phyloP scores from a whole-genome alignment of 1,284 basidiomycete species.

The Fomitopsis betulina region DNA sequence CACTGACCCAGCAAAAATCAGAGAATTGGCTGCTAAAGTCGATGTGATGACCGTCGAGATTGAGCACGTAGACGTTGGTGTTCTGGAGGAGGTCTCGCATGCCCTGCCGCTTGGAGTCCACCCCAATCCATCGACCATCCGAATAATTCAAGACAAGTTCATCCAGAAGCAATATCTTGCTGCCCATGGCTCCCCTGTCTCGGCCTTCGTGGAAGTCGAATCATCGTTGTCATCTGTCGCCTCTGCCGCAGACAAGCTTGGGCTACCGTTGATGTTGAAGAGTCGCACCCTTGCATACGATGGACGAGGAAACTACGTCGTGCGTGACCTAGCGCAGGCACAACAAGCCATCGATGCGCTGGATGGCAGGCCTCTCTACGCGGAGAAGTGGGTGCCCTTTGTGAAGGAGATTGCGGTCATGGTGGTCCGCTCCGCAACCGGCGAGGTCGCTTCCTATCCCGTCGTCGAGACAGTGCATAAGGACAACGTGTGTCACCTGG shows the following conservation, averaged over 20 bases:
- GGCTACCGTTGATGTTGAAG: conserved; percentile 95
- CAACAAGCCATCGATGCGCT: conserved; percentile 65
- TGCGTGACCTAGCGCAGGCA: conserved; percentile 55
- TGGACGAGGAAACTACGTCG: conserved; percentile 88
- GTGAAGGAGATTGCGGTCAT: conserved; percentile 93
- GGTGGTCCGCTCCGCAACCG: conserved; percentile 82
- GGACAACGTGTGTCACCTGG: conserved; percentile 91
- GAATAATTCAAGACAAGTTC: conserved; percentile 94
- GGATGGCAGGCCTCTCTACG: conserved; percentile 74
- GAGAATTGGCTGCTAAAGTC: conserved; percentile 74
- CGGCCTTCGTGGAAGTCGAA: conserved; percentile 66
- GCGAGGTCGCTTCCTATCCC: conserved; percentile 83
- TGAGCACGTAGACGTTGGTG: conserved; percentile 88
- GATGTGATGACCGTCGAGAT: conserved; percentile 96
- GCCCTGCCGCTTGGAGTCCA: conserved; percentile 65
- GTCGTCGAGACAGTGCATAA: conserved; percentile 96
- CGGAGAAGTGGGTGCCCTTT: conserved; percentile 93
- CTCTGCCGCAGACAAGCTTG: conserved; percentile 52
- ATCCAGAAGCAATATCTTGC: conserved; percentile 81
- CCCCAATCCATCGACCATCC: conserved; percentile 82
- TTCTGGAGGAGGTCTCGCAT: conserved; percentile 66
- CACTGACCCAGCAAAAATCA: conserved; percentile 77
- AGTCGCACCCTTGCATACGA: conserved; percentile 94
- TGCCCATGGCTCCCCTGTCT: conserved; percentile 62
- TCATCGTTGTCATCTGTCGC: conserved; percentile 53